Evolutionary conservation across 2,329 filamentous ascomycete species (phyloP), one percentile per base, ranked within the genome.

Genomic region (Berkeleyomyces rouxiae): DNA sequence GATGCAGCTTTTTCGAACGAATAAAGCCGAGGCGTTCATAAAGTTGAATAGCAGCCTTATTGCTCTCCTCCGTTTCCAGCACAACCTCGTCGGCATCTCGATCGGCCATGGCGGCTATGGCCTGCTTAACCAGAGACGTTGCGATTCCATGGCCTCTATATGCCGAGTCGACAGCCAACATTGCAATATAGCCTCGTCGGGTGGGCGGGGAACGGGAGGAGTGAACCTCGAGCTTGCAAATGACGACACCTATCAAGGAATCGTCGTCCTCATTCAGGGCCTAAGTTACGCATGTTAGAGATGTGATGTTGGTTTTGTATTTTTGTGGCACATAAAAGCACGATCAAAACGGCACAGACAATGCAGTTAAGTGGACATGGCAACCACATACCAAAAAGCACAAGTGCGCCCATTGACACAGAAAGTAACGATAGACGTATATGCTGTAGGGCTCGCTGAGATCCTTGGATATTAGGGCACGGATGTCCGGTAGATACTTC

Each of bases 391-490:
- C 90, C 84, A 97, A 88, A 74, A 90, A 97, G 74, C 93, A 99
- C n/a, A 99, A 77, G 70, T 97, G 87, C 4, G 88, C 88, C 93
- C 93, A 99, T 80, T 97, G 90, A 71, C 95, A 96, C 16, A 99
- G 78, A 70, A 99, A 99, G 73, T 99, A 99, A 40, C 93, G 85
- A 74, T 97, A 99, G 64, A 99, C 93, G 76, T 99, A 99, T 72
- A 99, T 97, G 75, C 92, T 97, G 73, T 99, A 99, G 1, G 93
- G 93, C 73, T 99, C 93, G 68, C 92, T 97, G 59, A 99, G 80
- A 71, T 97, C 93, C 70, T 92, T 95, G 53, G 91, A 93, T 70
- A 99, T 99, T 70, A 99, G 77, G 63, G 91, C 85, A 62, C 92
- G 85, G 73, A 99, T 96, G 49, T 90, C 84, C 43, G 90, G 84